These are phyloP conservation scores for Serendipita sp. DNA, from an alignment of 768 basidiomycete species.

Conservation along the genomic window DNA sequence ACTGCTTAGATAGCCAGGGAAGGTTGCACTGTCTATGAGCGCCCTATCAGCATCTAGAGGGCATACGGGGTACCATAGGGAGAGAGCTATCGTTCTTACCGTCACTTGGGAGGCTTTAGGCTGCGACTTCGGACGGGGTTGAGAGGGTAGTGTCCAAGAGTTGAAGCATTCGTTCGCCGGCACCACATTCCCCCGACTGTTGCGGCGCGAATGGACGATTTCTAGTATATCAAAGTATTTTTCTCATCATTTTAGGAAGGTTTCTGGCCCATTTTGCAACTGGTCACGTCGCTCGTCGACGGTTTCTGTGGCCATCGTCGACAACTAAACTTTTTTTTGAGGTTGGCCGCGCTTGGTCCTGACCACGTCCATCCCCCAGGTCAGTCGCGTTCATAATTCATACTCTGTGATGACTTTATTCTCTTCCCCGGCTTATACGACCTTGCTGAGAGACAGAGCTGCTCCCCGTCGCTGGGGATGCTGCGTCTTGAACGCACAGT, in stretches of 20 bases:
- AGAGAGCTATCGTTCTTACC: background rate
- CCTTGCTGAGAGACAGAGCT: conserved; percentile 70
- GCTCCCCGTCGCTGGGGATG: conserved; percentile 52
- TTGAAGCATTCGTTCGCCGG: background rate
- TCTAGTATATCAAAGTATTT: too few relatives aligned
- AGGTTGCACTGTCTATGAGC: background rate
- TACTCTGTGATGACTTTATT: conserved; percentile 51
- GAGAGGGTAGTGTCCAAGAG: background rate
- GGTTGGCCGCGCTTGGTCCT: background rate
- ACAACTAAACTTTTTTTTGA: background rate
- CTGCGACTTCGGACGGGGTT: background rate
- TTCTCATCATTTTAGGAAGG: too few relatives aligned
- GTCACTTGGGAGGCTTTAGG: background rate
- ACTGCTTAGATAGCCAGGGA: background rate
- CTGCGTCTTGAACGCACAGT: conserved; percentile 40
- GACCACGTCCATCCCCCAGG: background rate
- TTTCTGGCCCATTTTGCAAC: too few relatives aligned
- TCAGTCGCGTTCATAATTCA: background rate
- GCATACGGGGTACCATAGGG: too few relatives aligned
- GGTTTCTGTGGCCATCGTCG: too few relatives aligned
- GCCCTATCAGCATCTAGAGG: too few relatives aligned
- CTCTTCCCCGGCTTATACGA: conserved; percentile 88
- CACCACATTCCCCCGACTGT: background rate
- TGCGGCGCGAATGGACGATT: background rate
- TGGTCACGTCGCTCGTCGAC: too few relatives aligned